Evolutionary conservation across 2,329 filamentous ascomycete species (phyloP), one percentile per base, ranked within the genome.

Genomic region (Epichloe festucae): DNA sequence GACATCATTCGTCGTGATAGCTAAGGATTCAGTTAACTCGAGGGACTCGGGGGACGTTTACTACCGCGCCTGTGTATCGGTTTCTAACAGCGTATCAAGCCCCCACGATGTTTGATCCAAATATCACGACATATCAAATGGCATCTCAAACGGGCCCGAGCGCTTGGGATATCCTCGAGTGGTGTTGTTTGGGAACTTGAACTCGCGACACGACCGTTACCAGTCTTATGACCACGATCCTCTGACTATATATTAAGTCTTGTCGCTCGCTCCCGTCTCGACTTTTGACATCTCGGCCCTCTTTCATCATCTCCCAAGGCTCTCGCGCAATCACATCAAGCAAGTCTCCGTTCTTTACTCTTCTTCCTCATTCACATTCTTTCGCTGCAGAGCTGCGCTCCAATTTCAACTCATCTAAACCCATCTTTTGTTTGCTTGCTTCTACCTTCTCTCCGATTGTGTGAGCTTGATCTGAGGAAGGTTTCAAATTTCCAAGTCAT

Each of bases 311-410:
- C 52, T 52, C 41, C 51, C 45, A 51, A 31, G 42, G 8, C 39
- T 35, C n/a, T 44, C 38, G n/a, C 14, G 23, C 17, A 8, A 34
- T 46, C 21, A 48, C 46, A 48, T n/a, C 3, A 14, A 36, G 12
- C 8, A 35, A 14, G 34, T 48, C 27, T 38, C 42, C 35, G 8
- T 38, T 45, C 35, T 19, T 36, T 51, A 35, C 49, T 52, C 53
- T 56, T 50, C 54, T 51, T 50, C 51, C 55, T 46, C 40, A 21
- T 53, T 52, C 52, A 49, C 49, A 50, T 55, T 57, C 50, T 52
- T 57, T 48, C 54, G 59, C 38, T 39, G 12, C 38, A 55, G 59
- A 62, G 62, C 62, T 65, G 62, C 56, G 61, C 62, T 65, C 62
- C 10, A 11, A 31, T 31, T 31, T 31, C 10, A 31, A 11, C 10